phyloP scores from a whole-genome alignment of 805 yeast species.

The Lipomyces yamanashiensis region DNA sequence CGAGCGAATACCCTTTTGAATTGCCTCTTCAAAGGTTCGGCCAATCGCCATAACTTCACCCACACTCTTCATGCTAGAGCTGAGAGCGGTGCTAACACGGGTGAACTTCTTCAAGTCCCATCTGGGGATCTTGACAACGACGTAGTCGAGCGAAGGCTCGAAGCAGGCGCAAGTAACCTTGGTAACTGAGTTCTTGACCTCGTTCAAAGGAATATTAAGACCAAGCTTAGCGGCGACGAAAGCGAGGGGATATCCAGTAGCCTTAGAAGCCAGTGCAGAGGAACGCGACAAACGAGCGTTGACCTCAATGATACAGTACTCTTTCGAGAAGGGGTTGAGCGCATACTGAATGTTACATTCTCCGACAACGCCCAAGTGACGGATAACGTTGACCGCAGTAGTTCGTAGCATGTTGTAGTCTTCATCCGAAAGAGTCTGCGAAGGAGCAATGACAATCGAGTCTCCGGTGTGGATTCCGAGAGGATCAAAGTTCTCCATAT shows the following conservation, averaged over 20 bases:
- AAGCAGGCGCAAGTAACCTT: slow-evolving; percentile 93
- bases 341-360: slow-evolving; percentile 99
- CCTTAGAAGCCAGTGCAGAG: slow-evolving; percentile 98
- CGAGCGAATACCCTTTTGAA: slow-evolving; percentile 95
- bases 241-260: slow-evolving; percentile 98
- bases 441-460: slow-evolving; percentile 98
- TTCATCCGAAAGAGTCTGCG: slow-evolving; percentile 94
- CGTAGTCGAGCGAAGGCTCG: slow-evolving; percentile 96
- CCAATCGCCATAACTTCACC: slow-evolving; percentile 99
- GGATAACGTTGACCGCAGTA: slow-evolving; percentile 94
- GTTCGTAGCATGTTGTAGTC: slow-evolving; percentile 98
- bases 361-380: slow-evolving; percentile 98
- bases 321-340: slow-evolving; percentile 88
- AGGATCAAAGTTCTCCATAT: slow-evolving; percentile 99
- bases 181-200: slow-evolving; percentile 91
- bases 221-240: slow-evolving; percentile 98
- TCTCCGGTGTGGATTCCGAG: slow-evolving; percentile 99
- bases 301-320: slow-evolving; percentile 96
- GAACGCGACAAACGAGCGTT: slow-evolving; percentile 97
- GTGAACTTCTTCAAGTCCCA: slow-evolving; percentile 98
- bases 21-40: slow-evolving; percentile 95
- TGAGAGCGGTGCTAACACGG: slow-evolving; percentile 82
- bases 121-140: slow-evolving; percentile 96
- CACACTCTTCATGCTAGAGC: slow-evolving; percentile 96
- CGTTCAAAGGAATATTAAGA: slow-evolving; percentile 86